Evolutionary conservation across 257 asterid genomes (phyloP), one percentile per base, ranked within the genome.

Genomic region (Nicotiana knightiana): DNA sequence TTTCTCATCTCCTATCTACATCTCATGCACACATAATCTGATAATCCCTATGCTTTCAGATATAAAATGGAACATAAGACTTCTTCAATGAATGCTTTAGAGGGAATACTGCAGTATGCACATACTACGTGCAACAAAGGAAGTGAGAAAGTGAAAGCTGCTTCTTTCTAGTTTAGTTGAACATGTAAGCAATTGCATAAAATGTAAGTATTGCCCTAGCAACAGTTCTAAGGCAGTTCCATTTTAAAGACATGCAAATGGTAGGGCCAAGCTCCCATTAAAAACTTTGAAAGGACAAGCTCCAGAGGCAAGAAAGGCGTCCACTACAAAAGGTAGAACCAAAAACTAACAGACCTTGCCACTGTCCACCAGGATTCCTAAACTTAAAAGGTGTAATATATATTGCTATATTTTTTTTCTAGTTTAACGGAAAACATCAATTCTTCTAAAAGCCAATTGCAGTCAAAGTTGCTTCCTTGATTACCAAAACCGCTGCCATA

Each of bases 101-200:
- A 21, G 59, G 78, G n/a, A 70, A 70, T 24, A 11, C 6, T 21
- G 9, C 77, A 70, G n/a, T 43, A 43, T 18, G 12, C 24, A 70
- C 78, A 43, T 11, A 21, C 46, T 39, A 21, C 11, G 6, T 10
- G 58, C 58, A 70, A 70, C 58, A 43, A 70, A 21, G n/a, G 35
- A 43, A 43, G 43, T 32, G 35, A 70, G 11, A 43, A 70, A 21
- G 59, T 12, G 18, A 39, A 16, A 70, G 46, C n/a, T 70, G n/a
- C 37, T 68, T 39, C 21, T 68, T 39, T 35, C n/a, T 67, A 67
- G 55, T 35, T 30, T 39, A 68, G 33, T 43, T 68, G 55, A 68
- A 70, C 57, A 39, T 39, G 11, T 70, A 70, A n/a, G 77, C 39
- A 70, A 70, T n/a, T 70, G 58, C 77, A 70, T 39, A 70, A 70